A percentile compares a stretch with the other conserved stretches of the same genome.
Evolutionary conservation across 495 filamentous ascomycete species (phyloP).

Genomic region (Aspergillus egyptiacus): DNA sequence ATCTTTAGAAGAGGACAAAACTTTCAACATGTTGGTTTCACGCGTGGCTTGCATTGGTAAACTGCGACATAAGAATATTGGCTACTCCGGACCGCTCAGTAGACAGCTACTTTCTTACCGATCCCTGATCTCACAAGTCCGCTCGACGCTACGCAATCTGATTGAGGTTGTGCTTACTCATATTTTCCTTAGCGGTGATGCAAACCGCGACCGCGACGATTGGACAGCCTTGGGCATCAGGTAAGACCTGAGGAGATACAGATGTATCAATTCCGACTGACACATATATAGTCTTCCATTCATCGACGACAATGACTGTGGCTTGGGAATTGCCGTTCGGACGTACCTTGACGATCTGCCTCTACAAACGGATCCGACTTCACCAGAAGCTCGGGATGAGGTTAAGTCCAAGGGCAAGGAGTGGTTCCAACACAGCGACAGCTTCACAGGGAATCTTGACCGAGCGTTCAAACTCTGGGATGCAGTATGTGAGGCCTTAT

Average conservation of each 20-base stretch:
- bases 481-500: slow-evolving; percentile 48
- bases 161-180: slow-evolving; percentile 73
- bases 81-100: slow-evolving; percentile 92
- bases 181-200: slow-evolving; percentile 73
- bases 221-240: slow-evolving; percentile 62
- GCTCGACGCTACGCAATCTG: slow-evolving; percentile 69
- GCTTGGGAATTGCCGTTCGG: slow-evolving; percentile 83
- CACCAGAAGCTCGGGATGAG: slow-evolving; percentile 53
- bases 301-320: slow-evolving; percentile 73
- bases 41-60: slow-evolving; percentile 77
- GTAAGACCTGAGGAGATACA: slow-evolving; percentile 48
- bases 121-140: slow-evolving; percentile 72
- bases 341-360: slow-evolving; percentile 83
- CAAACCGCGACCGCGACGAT: slow-evolving; percentile 63
- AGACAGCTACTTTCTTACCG: slow-evolving; percentile 84
- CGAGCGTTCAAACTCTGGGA: slow-evolving; percentile 79
- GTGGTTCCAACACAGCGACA: slow-evolving; percentile 70
- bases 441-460: slow-evolving; percentile 71
- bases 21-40: slow-evolving; percentile 71
- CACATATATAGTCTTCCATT: slow-evolving; percentile 67
- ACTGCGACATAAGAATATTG: slow-evolving; percentile 74
- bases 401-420: slow-evolving; percentile 59
- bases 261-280: neutral
- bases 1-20: slow-evolving; percentile 52
- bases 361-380: slow-evolving; percentile 47